phyloP scores from a whole-genome alignment of 805 yeast genomes.

The Saccharomycopsis fermentans region DNA sequence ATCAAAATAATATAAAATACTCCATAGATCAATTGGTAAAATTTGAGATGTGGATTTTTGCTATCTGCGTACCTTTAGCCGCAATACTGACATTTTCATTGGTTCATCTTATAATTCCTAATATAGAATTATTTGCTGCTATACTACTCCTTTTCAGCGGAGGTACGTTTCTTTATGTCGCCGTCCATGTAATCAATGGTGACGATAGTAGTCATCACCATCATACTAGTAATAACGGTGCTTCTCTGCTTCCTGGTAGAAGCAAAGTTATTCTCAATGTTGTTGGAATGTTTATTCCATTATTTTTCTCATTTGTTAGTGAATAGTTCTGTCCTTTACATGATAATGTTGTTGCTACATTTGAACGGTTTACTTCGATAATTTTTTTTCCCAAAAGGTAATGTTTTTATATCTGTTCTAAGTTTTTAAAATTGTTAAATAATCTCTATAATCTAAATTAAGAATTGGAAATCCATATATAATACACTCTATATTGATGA shows the following conservation, averaged over 20 bases:
- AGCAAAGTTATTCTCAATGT: background rate
- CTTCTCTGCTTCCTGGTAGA: background rate
- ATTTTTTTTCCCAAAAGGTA: background rate
- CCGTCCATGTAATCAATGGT: conserved; percentile 46
- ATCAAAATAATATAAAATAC: conserved; percentile 20
- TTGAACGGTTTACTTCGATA: background rate
- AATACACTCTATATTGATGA: background rate
- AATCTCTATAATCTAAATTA: too few species aligned
- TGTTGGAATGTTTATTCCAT: conserved; percentile 7
- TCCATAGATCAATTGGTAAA: conserved; percentile 28
- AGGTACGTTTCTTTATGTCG: conserved; percentile 66
- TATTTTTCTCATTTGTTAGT: background rate
- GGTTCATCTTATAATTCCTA: conserved; percentile 22
- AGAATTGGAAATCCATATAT: background rate
- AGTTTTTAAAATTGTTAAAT: too few species aligned
- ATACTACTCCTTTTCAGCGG: conserved; percentile 52
- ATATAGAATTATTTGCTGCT: conserved; percentile 32
- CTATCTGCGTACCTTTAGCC: conserved; percentile 51
- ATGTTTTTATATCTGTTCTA: too few species aligned
- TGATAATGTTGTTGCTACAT: background rate
- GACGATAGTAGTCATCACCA: conserved; percentile 17
- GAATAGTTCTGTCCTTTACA: background rate
- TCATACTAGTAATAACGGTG: background rate
- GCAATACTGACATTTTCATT: conserved; percentile 41
- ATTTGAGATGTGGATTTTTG: conserved; percentile 42